Percentiles rank a stretch among this genome's conserved stretches.
Evolutionary conservation across 805 yeast genomes (phyloP).

Genomic region (Kuraishia floccosa): DNA sequence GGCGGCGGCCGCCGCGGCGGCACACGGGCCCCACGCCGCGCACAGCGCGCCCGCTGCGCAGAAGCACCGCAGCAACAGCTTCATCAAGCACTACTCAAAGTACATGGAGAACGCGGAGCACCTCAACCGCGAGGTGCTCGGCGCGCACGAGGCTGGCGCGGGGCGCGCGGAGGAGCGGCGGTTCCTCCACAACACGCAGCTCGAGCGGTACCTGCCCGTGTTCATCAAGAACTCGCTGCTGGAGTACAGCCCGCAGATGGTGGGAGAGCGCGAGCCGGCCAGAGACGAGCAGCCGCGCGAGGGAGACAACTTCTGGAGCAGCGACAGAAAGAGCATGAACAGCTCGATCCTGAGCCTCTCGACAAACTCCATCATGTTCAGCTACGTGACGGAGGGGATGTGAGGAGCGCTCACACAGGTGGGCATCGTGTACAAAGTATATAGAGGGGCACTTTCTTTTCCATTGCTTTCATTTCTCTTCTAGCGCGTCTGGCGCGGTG

Average conservation of each 20-base stretch:
- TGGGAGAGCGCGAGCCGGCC: too few species aligned
- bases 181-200: constrained; percentile 4
- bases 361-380: constrained; percentile 5
- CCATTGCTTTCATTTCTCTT: background rate
- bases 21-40: too few species aligned
- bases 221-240: constrained; percentile 5
- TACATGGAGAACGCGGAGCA: constrained; percentile 1
- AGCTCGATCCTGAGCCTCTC: constrained; percentile 6
- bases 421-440: too few species aligned
- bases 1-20: too few species aligned
- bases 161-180: background rate
- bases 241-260: background rate
- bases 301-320: constrained; percentile 6
- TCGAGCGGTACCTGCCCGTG: constrained; percentile 7
- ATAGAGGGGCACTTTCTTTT: too few species aligned
- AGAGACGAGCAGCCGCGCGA: too few species aligned
- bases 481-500: too few species aligned
- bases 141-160: background rate
- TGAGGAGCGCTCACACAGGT: constrained; percentile 1
- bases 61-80: background rate
- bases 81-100: constrained; percentile 2
- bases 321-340: constrained; percentile 4
- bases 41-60: background rate
- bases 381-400: constrained; percentile 3
- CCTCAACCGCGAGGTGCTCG: constrained; percentile 1